phyloP scores from a whole-genome alignment of 441 rosid species.

The Erodium texanum region DNA sequence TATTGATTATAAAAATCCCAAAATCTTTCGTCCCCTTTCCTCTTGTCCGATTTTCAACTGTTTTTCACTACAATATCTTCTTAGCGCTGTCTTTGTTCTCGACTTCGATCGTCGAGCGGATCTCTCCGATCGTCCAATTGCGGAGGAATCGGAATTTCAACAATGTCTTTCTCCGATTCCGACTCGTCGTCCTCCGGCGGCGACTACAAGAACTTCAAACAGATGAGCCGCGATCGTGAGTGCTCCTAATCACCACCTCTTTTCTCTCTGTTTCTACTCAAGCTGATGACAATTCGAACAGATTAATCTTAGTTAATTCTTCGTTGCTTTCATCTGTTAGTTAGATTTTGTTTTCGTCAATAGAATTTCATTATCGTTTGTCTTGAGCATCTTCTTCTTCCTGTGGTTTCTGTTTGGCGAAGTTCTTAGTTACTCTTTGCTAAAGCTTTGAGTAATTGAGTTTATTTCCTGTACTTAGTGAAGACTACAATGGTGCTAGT shows the following conservation, averaged over 20 bases:
- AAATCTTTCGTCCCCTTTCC: not conserved
- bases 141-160: conserved; percentile 7
- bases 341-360: too few relatives aligned
- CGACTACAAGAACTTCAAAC: conserved; percentile 72
- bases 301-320: not conserved
- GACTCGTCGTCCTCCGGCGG: conserved; percentile 72
- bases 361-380: not conserved
- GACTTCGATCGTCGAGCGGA: not conserved
- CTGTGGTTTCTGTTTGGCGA: not conserved
- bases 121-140: not conserved
- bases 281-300: too few relatives aligned
- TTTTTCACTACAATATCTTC: not conserved
- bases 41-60: not conserved
- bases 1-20: not conserved
- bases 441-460: not conserved
- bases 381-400: not conserved
- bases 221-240: conserved; percentile 88
- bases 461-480: not conserved
- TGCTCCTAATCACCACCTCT: not conserved
- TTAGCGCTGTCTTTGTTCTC: not conserved
- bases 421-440: not conserved
- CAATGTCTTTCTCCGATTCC: conserved; percentile 86
- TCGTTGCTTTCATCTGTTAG: not conserved
- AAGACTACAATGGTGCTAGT: not conserved
- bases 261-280: too few relatives aligned